Percentiles rank a stretch among this genome's conserved stretches.
Evolutionary conservation across 177 flowering plant species (phyloP).

Genomic region (Vitis hybrid): DNA sequence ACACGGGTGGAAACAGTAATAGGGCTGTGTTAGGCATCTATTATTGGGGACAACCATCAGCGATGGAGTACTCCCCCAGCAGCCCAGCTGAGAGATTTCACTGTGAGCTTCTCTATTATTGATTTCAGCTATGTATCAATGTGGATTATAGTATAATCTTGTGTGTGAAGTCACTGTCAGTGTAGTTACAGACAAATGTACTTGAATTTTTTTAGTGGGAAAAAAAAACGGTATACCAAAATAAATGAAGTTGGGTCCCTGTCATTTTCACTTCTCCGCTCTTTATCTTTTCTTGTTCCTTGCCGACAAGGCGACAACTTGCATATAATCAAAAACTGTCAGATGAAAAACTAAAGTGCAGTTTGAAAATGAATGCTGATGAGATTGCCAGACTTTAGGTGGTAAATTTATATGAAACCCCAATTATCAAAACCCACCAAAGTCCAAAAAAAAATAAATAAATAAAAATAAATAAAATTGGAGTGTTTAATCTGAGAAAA

Average conservation of each 20-base stretch:
- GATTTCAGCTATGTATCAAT: not conserved
- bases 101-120: conserved; percentile 13
- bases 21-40: too few relatives aligned
- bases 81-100: not conserved
- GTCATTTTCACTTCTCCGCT: not conserved
- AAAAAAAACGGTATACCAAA: not conserved
- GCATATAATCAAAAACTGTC: conserved; percentile 2
- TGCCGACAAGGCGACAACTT: conserved; percentile 1
- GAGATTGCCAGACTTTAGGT: not conserved
- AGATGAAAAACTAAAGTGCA: not conserved
- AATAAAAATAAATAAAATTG: too few relatives aligned
- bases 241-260: not conserved
- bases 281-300: not conserved
- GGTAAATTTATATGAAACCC: not conserved
- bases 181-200: not conserved
- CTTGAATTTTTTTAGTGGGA: not conserved
- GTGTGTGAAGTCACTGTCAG: not conserved
- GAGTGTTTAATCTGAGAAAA: too few relatives aligned
- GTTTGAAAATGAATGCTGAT: not conserved
- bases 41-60: too few relatives aligned
- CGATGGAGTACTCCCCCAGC: too few relatives aligned
- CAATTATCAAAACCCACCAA: not conserved
- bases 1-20: too few relatives aligned
- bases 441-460: too few relatives aligned
- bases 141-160: not conserved